Conservation (phyloP, 495 filamentous ascomycete species). For the Aspergillus carlsbadensis region DNA sequence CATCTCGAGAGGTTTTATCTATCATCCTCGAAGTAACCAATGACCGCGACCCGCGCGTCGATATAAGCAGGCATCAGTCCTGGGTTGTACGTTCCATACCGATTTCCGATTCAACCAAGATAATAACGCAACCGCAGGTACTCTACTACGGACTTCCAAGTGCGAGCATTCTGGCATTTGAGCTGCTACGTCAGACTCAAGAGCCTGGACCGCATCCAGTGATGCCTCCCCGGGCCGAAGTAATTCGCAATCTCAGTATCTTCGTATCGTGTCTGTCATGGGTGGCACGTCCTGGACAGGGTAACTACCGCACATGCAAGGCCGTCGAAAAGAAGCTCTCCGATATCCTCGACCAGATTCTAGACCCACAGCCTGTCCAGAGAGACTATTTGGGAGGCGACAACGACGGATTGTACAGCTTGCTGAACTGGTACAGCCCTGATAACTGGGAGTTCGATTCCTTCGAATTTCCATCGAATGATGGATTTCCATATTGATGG, state of each 20-base stretch:
- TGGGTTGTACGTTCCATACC: conserved; percentile 52
- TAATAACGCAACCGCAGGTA: conserved; percentile 30
- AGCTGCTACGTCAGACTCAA: conserved; percentile 59
- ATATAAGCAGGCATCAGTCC: conserved; percentile 52
- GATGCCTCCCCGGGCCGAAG: conserved; percentile 54
- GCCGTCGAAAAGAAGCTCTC: conserved; percentile 45
- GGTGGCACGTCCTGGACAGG: conserved; percentile 50
- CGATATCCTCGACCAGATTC: conserved; percentile 41
- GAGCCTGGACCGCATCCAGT: conserved; percentile 31
- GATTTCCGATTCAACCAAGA: neutral
- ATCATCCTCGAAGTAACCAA: conserved; percentile 47
- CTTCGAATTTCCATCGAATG: conserved; percentile 27
- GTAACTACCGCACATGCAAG: conserved; percentile 54
- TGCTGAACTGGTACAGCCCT: conserved; percentile 41
- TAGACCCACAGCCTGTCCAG: conserved; percentile 35
- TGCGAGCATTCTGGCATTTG: conserved; percentile 60
- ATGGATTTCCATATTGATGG: conserved; percentile 25
- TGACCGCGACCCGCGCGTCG: conserved; percentile 45
- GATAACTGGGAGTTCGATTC: conserved; percentile 38
- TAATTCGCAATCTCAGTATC: conserved; percentile 63
- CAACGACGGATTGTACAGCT: neutral
- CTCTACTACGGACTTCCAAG: conserved; percentile 56
- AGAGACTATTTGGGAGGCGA: too few species aligned
- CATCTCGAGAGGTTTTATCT: conserved; percentile 52
- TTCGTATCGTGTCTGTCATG: conserved; percentile 59